These are phyloP conservation scores for Pyronema domesticum DNA, from an alignment of 495 filamentous ascomycete species.

Conservation along the genomic window DNA sequence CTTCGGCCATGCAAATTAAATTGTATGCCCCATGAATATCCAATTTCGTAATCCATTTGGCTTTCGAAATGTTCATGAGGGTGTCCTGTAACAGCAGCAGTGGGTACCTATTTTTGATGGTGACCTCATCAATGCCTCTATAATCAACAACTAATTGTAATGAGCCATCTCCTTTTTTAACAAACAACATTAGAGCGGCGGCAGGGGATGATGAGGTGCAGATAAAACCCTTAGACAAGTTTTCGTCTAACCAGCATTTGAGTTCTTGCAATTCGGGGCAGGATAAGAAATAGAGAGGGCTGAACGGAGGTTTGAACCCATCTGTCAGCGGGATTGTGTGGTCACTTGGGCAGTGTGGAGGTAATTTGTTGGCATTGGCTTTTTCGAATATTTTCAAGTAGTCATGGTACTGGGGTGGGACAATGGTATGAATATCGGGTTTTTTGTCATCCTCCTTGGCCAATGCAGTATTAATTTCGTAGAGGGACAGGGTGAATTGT, in stretches of 20 bases:
- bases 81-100: slow-evolving; percentile 1
- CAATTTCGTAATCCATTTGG: slow-evolving; percentile 5
- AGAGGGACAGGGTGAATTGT: too few species aligned
- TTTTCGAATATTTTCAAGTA: too few species aligned
- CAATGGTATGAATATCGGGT: too few species aligned
- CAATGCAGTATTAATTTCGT: too few species aligned
- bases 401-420: too few species aligned
- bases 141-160: slow-evolving; percentile 8
- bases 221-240: too few species aligned
- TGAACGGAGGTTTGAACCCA: slow-evolving; percentile 2
- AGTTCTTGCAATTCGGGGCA: slow-evolving; percentile 3
- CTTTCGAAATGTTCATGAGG: slow-evolving; percentile 2
- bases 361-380: too few species aligned
- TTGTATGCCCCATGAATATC: slow-evolving; percentile 4
- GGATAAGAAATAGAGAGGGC: slow-evolving; percentile 3
- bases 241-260: too few species aligned
- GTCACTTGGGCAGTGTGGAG: slow-evolving; percentile 2
- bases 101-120: slow-evolving; percentile 11
- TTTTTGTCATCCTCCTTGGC: too few species aligned
- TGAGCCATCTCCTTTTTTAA: too few species aligned
- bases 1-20: slow-evolving; percentile 2
- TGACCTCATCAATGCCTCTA: slow-evolving; percentile 12
- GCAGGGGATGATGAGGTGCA: too few species aligned
- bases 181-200: too few species aligned
- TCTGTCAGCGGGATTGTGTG: neutral